These are phyloP conservation scores for Podaxis rugospora DNA, from an alignment of 768 basidiomycete species.

Conservation along the genomic window DNA sequence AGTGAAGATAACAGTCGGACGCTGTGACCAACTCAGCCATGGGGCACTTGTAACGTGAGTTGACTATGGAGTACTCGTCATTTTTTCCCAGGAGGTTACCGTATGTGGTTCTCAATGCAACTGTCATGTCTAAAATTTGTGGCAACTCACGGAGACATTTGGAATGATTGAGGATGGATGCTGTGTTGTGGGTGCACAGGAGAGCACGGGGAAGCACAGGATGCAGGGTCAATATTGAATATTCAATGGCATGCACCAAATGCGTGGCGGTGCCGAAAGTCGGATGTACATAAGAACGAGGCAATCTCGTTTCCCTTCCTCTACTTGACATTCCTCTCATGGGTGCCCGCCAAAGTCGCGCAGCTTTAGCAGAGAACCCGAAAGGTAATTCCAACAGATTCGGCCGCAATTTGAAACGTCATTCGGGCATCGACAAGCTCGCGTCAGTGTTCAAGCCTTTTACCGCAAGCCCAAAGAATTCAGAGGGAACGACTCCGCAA, in stretches of 20 bases:
- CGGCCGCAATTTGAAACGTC: slow-evolving; percentile 18
- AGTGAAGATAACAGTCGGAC: slow-evolving; percentile 58
- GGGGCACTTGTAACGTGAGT: slow-evolving; percentile 37
- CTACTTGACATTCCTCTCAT: slow-evolving; percentile 14
- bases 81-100: neutral
- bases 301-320: neutral
- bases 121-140: neutral
- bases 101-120: neutral
- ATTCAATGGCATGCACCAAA: neutral
- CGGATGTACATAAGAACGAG: neutral
- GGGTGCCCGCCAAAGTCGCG: slow-evolving; percentile 29
- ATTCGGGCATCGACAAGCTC: slow-evolving; percentile 20
- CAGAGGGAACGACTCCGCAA: neutral
- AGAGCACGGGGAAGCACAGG: neutral
- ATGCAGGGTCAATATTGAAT: neutral
- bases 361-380: slow-evolving; percentile 10
- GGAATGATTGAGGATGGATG: neutral
- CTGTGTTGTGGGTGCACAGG: neutral
- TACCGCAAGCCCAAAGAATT: neutral
- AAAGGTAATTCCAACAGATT: slow-evolving; percentile 14
- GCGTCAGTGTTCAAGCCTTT: slow-evolving; percentile 15
- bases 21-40: slow-evolving; percentile 78
- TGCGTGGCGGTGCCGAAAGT: neutral
- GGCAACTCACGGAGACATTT: neutral
- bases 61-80: neutral